Evolutionary conservation across 2,329 filamentous ascomycete genomes (phyloP).

Genomic region (Botrytis paeoniae): DNA sequence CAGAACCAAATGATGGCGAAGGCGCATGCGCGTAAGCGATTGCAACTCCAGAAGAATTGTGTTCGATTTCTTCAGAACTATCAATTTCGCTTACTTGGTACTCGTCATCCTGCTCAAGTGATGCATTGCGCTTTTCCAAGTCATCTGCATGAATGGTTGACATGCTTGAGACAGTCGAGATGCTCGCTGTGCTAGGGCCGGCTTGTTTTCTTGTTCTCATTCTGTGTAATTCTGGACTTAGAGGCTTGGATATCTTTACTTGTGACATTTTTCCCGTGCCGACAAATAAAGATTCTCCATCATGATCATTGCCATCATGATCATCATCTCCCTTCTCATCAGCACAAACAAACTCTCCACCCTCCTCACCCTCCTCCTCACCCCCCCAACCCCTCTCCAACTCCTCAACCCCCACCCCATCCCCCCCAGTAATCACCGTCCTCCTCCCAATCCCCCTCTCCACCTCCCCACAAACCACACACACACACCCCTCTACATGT

Average conservation of each 20-base stretch:
- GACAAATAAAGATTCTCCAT: not conserved
- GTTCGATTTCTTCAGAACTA: not conserved
- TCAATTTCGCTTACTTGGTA: not conserved
- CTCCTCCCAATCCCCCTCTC: not conserved
- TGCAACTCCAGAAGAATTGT: not conserved
- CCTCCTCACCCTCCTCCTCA: too few species aligned
- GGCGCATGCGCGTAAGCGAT: not conserved
- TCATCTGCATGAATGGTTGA: not conserved
- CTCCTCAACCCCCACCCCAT: not conserved
- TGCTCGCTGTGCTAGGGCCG: not conserved
- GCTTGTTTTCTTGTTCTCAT: not conserved
- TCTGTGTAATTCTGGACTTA: not conserved
- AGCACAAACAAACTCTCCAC: not conserved
- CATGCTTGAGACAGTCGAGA: not conserved
- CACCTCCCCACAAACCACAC: not conserved
- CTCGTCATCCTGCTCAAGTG: not conserved
- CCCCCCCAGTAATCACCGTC: not conserved
- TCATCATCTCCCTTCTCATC: not conserved
- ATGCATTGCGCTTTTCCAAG: not conserved
- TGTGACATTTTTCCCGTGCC: not conserved
- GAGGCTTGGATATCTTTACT: not conserved
- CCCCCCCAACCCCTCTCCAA: too few species aligned
- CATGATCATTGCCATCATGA: not conserved
- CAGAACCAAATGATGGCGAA: not conserved
- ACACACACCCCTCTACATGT: not conserved